Evolutionary conservation across 371 early-diverging fungal species (phyloP), one percentile per base, ranked within the genome.

Genomic region (Apophysomyces ossiformis): DNA sequence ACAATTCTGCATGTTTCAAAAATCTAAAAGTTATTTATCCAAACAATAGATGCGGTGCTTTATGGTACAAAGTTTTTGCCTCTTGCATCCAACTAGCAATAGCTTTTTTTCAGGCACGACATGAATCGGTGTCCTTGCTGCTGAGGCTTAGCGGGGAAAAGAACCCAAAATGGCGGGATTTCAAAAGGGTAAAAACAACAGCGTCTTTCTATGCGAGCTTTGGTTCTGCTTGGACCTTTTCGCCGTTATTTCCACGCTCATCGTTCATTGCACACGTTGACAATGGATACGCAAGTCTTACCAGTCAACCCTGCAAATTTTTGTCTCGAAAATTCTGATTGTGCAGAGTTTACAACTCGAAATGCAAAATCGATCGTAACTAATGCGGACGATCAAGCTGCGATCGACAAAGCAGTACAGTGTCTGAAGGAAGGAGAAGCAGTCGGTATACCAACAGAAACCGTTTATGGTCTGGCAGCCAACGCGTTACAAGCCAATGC

Each of bases 401-500:
- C 74, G 56, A 72, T 88, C 57, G 65, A 80, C 18, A 64, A 79
- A 41, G 90, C 90, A 1, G 85, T 81, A 0, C 41, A 75, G 18
- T 70, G 74, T 35, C 65, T 89, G 15, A 60, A 61, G 32, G 60
- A 65, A 32, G 87, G 84, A 37, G 81, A 90, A 44, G 79, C 88
- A 8, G 93, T 99, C 7, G 98, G 95, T 9, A 94, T 99, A 47
- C 99, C 99, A 8, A 99, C 99, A 12, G 99, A 99, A 75, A 99
- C 99, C 0, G 99, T 99, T 2, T 99, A 99, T 76, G 99, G 99
- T 0, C 85, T 99, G 32, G 99, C 96, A 1, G 96, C 97, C 60
- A 93, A 95, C 72, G 98, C 99, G 0, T 81, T 95, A 15, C 75
- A 85, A 45, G 76, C 85, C 1, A 62, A 69, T 5, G 94, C 96